Percentiles rank a stretch among this genome's conserved stretches.
Conservation (phyloP, 169 alveolate genomes). For the Ichthyophthirius multifiliis region DNA sequence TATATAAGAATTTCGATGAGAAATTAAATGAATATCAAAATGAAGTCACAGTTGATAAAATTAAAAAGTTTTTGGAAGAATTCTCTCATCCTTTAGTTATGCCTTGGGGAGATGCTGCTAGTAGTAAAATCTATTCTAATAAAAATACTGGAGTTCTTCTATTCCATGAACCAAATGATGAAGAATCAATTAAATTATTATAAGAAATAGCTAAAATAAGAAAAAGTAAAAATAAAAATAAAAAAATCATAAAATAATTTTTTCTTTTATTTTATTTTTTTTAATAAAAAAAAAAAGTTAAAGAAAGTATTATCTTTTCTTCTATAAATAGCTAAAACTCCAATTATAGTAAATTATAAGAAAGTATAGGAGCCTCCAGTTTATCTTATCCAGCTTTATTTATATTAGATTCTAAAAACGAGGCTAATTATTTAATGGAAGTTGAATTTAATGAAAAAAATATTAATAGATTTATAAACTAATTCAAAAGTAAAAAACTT, state of each 20-base stretch:
- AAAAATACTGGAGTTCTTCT: background rate
- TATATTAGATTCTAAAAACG: background rate
- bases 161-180: background rate
- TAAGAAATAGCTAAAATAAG: background rate
- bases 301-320: background rate
- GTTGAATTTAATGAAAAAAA: background rate
- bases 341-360: background rate
- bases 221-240: background rate
- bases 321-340: background rate
- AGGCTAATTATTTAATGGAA: background rate
- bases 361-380: background rate
- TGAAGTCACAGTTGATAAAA: background rate
- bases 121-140: background rate
- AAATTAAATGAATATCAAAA: background rate
- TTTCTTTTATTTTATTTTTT: too few species aligned
- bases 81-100: constrained; percentile 1
- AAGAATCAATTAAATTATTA: background rate
- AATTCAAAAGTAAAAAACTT: background rate
- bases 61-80: background rate
- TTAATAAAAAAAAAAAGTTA: background rate
- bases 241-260: background rate
- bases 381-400: background rate
- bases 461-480: background rate
- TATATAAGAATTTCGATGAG: background rate
- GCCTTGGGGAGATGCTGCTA: constrained; percentile 5